Evolutionary conservation across 768 basidiomycete species (phyloP), one percentile per base, ranked within the genome.

Genomic region (Phylloporus rhodoxanthus): DNA sequence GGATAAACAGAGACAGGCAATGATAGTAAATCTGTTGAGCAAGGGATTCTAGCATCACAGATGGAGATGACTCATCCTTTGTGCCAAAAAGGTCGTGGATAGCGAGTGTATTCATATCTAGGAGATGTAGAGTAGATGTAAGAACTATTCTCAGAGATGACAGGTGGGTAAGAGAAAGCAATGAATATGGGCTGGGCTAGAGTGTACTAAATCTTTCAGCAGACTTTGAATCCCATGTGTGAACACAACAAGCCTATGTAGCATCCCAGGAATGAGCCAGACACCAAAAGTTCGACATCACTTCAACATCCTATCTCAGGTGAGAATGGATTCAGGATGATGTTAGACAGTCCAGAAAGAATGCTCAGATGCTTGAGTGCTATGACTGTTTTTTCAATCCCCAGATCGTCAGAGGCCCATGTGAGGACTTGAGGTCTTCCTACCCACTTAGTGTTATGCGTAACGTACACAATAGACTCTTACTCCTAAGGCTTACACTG

Each of bases 341-440:
- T 91, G 91, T 60, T 92, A 89, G 20, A 92, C 90, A 4, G 85
- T 87, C 84, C 86, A 91, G 59, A 89, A 87, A 4, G 90, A 88
- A 52, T 74, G 76, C 20, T 57, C 65, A 43, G 55, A 62, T 92
- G 90, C 54, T 75, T 77, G 23, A 78, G 68, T 33, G 82, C 87
- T 88, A 92, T 91, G 40, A 88, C 72, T 19, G 89, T 81, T 38
- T 58, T 72, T 6, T 84, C 85, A 52, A 87, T 82, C 46, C 83
- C 85, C 20, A 69, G 69, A 20, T 72, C 79, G 55, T 91, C 87
- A 39, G 84, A 70, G 8, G 82, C 70, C 85, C 86, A 90, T 14
- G 85, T 89, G 11, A 90, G 66, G 39, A 79, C 74, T 53, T 87
- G 2, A 91, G 60, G 3, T 77, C 75, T 17, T 76, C 73, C 29